Evolutionary conservation across 306 rosid species (phyloP).

Genomic region (Mucuna pruriens): DNA sequence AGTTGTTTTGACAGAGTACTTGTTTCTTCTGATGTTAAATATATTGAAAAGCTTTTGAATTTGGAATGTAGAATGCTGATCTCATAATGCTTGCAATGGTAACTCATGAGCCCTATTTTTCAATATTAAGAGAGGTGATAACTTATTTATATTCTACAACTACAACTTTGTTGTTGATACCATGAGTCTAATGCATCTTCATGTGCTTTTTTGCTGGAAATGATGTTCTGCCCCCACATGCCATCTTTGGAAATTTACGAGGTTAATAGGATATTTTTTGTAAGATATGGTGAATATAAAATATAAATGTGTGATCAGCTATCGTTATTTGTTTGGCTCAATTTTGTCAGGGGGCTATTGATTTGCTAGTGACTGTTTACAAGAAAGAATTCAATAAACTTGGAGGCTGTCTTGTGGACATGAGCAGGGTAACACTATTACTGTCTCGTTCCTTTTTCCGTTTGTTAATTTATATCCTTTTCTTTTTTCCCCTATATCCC

Average conservation of each 20-base stretch:
- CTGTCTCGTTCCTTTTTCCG: not conserved
- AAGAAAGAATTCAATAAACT: conserved; percentile 50
- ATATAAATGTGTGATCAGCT: not conserved
- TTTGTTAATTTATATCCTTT: not conserved
- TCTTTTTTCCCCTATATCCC: no score
- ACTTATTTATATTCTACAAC: not conserved
- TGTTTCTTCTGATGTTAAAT: not conserved
- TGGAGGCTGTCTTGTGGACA: conserved; percentile 65
- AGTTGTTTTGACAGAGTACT: not conserved
- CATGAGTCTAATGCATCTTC: no score
- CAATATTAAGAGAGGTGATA: conserved; percentile 69
- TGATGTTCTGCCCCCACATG: conserved; percentile 69
- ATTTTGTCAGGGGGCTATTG: conserved; percentile 48
- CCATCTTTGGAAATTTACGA: conserved; percentile 59
- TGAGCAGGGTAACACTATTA: conserved; percentile 45
- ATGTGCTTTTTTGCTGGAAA: conserved; percentile 66
- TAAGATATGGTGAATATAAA: not conserved
- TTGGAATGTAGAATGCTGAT: conserved; percentile 65
- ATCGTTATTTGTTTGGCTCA: not conserved
- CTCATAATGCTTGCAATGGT: conserved; percentile 63
- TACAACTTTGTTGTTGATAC: not conserved
- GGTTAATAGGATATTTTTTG: conserved; percentile 20
- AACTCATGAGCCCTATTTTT: conserved; percentile 67
- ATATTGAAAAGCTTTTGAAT: not conserved
- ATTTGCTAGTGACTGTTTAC: conserved; percentile 56